Evolutionary conservation across 2,329 filamentous ascomycete genomes (phyloP).

Genomic region (Boeremia lycopersici): DNA sequence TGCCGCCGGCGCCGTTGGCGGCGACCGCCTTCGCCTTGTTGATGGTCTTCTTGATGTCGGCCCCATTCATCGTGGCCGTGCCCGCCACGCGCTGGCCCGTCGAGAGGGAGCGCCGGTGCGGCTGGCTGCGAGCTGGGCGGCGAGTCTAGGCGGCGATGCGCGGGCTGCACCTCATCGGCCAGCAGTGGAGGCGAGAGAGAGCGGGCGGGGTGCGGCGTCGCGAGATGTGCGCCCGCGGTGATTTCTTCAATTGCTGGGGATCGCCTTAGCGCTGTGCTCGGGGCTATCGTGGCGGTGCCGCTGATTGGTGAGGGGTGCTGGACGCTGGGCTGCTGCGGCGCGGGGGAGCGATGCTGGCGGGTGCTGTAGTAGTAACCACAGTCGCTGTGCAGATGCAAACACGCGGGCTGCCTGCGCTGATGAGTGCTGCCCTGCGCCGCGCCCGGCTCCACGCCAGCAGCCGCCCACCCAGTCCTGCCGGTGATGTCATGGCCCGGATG

Average conservation of each 20-base stretch:
- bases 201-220: too few relatives aligned
- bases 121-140: conserved; percentile 19
- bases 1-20: conserved; percentile 62
- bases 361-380: too few relatives aligned
- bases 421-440: neutral
- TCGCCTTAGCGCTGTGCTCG: conserved; percentile 42
- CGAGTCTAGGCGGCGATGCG: conserved; percentile 4
- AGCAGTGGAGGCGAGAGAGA: conserved; percentile 5
- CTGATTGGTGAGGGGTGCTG: conserved; percentile 38
- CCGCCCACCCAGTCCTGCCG: conserved; percentile 8
- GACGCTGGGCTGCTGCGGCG: neutral
- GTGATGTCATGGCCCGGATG: conserved; percentile 15
- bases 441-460: conserved; percentile 1
- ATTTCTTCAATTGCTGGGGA: conserved; percentile 44
- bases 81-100: conserved; percentile 38
- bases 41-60: conserved; percentile 68
- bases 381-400: conserved; percentile 1
- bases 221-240: conserved; percentile 12
- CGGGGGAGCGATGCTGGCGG: neutral
- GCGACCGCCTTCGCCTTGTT: conserved; percentile 71
- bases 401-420: neutral
- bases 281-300: conserved; percentile 20
- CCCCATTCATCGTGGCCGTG: conserved; percentile 62
- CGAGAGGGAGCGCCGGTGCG: neutral
- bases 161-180: conserved; percentile 11